A percentile compares a stretch with the other conserved stretches of the same genome.
Conservation (phyloP, 2,329 filamentous ascomycete genomes). For the Capronia americana region DNA sequence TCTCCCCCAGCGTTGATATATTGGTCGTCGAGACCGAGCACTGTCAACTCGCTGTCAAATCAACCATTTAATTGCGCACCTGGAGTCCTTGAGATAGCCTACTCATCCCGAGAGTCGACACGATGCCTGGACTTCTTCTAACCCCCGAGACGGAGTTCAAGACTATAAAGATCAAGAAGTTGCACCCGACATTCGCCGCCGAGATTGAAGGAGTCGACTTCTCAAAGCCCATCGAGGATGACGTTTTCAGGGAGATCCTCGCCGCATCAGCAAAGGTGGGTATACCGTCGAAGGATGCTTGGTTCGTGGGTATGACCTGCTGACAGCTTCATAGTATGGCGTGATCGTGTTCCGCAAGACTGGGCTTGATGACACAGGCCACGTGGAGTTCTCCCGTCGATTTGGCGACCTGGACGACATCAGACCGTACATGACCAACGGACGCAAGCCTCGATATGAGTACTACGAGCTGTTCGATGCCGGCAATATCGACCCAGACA, state of each 20-base stretch:
- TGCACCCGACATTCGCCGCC: slow-evolving; percentile 47
- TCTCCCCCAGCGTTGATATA: neutral
- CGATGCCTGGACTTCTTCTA: slow-evolving; percentile 29
- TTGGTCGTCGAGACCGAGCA: slow-evolving; percentile 1
- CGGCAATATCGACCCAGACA: slow-evolving; percentile 59
- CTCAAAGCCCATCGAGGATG: slow-evolving; percentile 43
- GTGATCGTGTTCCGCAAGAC: slow-evolving; percentile 35
- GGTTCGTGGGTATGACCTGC: neutral
- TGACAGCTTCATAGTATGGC: slow-evolving; percentile 54
- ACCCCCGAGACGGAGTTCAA: slow-evolving; percentile 31
- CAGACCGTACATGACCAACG: slow-evolving; percentile 55
- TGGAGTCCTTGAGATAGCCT: neutral
- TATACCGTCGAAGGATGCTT: neutral
- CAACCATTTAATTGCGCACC: neutral
- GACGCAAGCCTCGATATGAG: slow-evolving; percentile 55
- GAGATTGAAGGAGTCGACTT: slow-evolving; percentile 50
- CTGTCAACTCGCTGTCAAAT: neutral
- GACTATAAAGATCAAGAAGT: slow-evolving; percentile 32
- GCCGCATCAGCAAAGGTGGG: slow-evolving; percentile 48
- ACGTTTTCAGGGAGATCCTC: slow-evolving; percentile 46
- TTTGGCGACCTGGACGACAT: slow-evolving; percentile 49
- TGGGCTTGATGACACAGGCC: slow-evolving; percentile 28
- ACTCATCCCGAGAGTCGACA: neutral
- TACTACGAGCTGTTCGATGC: slow-evolving; percentile 64
- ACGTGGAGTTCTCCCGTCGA: slow-evolving; percentile 34